Base-by-base conservation (phyloP, 495 filamentous ascomycete species). In the Lasiosphaeria miniovina region DNA sequence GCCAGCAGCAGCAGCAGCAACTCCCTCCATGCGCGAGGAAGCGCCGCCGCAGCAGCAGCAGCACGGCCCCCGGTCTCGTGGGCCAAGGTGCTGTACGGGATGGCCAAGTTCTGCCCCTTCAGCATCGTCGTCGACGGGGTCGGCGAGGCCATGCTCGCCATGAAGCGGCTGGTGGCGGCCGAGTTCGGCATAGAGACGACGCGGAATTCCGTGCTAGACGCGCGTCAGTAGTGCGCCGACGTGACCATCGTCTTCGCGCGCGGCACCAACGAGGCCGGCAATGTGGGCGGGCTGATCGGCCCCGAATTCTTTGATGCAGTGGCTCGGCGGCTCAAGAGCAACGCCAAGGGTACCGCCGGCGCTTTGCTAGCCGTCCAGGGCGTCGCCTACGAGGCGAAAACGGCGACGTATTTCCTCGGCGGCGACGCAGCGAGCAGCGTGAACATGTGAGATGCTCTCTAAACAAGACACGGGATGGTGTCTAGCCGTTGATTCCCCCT, bases 161-260 rank as follows among this genome's bases (percentile, higher is more conserved):
- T 66, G 31, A 65, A 71, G 41, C 38, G 50, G 3, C 49, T 64
- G 8, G 58, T 74, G 35, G 68, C 63, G 33, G 12, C 59, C 36
- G 11, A 43, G 34, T 17, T 61, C 11, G 36, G 49, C 2, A 40
- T 61, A 33, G 4, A 15, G n/a, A 52, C 59, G 7, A 61, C 63
- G 33, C 62, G 58, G 32, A 68, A 60, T 57, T 70, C 68, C 54
- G 70, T 71, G 45, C 7, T 11, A 1, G 12, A 46, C 43, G 43
- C 12, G 12, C 24, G 24, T 24, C 24, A 24, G 24, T 5, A 46
- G 40, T 84, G 82, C 68, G 70, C 74, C 46, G 60, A 69, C 17
- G 64, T 84, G 51, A 84, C 83, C 31, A 74, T 86, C 54, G 80
- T 87, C 60, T 86, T 82, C 57, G 84, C 84, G 9, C 79, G 84